Conservation (phyloP, 306 rosid genomes). For the Biancaea sappan region DNA sequence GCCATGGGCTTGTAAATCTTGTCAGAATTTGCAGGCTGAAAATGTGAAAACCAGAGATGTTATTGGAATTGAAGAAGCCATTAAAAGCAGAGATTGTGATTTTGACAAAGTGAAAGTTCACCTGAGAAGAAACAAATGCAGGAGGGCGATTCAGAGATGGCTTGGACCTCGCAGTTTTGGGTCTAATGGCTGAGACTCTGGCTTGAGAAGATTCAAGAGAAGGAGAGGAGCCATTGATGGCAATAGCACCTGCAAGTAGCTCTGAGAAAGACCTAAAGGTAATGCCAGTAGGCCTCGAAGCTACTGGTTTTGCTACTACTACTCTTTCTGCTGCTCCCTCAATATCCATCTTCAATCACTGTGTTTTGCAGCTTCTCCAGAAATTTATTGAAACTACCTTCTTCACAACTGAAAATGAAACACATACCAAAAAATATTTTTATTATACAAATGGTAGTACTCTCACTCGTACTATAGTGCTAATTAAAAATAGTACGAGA, state of each 20-base stretch:
- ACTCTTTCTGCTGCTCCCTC: slow-evolving; percentile 70
- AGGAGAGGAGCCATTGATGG: slow-evolving; percentile 64
- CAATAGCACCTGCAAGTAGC: slow-evolving; percentile 77
- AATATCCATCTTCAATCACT: slow-evolving; percentile 57
- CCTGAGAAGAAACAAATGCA: slow-evolving; percentile 66
- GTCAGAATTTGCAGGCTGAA: slow-evolving; percentile 46
- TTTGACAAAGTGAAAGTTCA: slow-evolving; percentile 35
- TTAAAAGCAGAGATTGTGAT: slow-evolving; percentile 1
- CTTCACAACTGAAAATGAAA: background rate
- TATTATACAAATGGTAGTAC: background rate
- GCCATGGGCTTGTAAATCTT: slow-evolving; percentile 81
- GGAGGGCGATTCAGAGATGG: slow-evolving; percentile 40
- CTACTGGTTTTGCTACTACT: slow-evolving; percentile 80
- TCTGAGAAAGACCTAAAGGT: slow-evolving; percentile 80
- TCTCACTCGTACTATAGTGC: background rate
- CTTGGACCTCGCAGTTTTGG: slow-evolving; percentile 84
- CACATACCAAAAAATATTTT: background rate
- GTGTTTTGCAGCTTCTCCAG: background rate
- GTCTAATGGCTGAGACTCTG: slow-evolving; percentile 78
- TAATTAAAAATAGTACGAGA: background rate
- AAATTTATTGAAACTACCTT: slow-evolving; percentile 10
- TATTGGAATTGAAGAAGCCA: slow-evolving; percentile 35
- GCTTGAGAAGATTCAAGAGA: slow-evolving; percentile 50
- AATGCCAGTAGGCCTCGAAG: slow-evolving; percentile 81
- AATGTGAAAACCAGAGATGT: background rate